Conservation (phyloP, 192 early-diverging fungal species). For the Podila horticola region DNA sequence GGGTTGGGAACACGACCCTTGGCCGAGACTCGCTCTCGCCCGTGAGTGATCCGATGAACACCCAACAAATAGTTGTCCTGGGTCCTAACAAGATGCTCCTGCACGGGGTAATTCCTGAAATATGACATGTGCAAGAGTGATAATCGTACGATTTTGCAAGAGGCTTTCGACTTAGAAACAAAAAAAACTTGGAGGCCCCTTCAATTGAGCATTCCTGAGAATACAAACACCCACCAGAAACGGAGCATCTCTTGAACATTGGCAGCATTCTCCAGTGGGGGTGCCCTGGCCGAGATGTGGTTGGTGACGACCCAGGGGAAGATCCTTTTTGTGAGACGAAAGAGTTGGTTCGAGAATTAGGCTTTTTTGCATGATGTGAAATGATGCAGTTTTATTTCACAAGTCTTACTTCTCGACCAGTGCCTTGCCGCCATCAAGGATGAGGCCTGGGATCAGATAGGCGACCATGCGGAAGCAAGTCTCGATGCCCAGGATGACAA, state of each 20-base stretch:
- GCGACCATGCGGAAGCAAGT: conserved; percentile 28
- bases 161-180: not conserved
- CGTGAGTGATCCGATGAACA: conserved; percentile 80
- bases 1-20: conserved; percentile 14
- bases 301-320: conserved; percentile 43
- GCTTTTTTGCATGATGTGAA: too few relatives aligned
- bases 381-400: too few relatives aligned
- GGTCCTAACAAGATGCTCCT: conserved; percentile 88
- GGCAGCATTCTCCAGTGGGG: conserved; percentile 40
- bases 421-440: conserved; percentile 18
- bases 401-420: conserved; percentile 40
- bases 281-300: conserved; percentile 36
- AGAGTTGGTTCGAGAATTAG: too few relatives aligned
- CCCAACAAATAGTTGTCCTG: conserved; percentile 88
- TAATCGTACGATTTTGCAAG: not conserved
- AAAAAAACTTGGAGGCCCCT: not conserved
- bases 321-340: conserved; percentile 8
- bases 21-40: conserved; percentile 18
- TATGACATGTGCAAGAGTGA: not conserved
- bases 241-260: conserved; percentile 56
- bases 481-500: conserved; percentile 43
- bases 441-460: conserved; percentile 26
- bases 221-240: conserved; percentile 42
- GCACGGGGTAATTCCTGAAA: conserved; percentile 80
- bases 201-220: not conserved